Conservation (phyloP, 2,329 filamentous ascomycete species). For the Trichoderma cornu-damae region DNA sequence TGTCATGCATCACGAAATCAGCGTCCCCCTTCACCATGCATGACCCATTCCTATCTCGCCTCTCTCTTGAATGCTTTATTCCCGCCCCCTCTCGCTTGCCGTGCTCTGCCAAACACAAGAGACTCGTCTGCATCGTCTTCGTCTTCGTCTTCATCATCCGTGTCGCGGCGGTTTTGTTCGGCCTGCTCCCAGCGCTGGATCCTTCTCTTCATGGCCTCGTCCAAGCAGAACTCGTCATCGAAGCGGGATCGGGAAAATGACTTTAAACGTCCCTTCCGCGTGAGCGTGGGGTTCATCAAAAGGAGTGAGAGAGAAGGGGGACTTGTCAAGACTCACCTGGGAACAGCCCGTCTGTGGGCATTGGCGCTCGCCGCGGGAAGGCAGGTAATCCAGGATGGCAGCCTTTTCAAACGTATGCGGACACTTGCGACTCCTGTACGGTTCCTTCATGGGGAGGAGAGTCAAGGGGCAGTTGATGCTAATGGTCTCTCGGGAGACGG, state of each 20-base stretch:
- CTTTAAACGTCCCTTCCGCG: slow-evolving; percentile 30
- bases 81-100: slow-evolving; percentile 21
- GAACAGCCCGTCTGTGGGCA: slow-evolving; percentile 64
- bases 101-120: slow-evolving; percentile 25
- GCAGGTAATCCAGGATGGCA: slow-evolving; percentile 55
- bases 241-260: slow-evolving; percentile 39
- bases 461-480: slow-evolving; percentile 68
- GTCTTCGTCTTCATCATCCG: slow-evolving; percentile 40
- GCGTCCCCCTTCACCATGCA: too few relatives aligned
- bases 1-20: too few relatives aligned
- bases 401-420: slow-evolving; percentile 67
- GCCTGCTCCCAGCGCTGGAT: slow-evolving; percentile 51
- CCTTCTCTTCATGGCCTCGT: slow-evolving; percentile 52
- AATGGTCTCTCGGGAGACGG: slow-evolving; percentile 57
- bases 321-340: slow-evolving; percentile 39
- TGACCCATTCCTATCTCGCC: not conserved
- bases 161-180: slow-evolving; percentile 36
- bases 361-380: slow-evolving; percentile 39
- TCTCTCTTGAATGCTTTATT: slow-evolving; percentile 25
- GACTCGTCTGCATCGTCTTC: slow-evolving; percentile 25
- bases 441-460: slow-evolving; percentile 58
- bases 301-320: too few relatives aligned
- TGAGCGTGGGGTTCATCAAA: not conserved
- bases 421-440: slow-evolving; percentile 62
- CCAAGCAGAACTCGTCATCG: slow-evolving; percentile 49